These are phyloP conservation scores for Epichloe festucae DNA, from an alignment of 2,329 filamentous ascomycete species.

Conservation along the genomic window DNA sequence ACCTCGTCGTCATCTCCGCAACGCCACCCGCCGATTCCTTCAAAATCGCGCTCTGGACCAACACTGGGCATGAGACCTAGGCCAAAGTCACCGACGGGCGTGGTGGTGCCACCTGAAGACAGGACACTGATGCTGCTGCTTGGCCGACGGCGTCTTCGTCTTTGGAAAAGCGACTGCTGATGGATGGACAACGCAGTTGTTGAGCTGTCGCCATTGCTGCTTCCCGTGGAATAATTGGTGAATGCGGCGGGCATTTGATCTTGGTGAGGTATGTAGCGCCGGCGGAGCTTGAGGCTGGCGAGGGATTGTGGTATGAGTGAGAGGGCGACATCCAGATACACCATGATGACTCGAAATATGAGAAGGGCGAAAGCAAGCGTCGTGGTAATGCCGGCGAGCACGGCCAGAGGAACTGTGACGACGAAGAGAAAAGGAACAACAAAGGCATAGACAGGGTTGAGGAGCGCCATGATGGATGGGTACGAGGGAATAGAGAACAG, in stretches of 20 bases:
- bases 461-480: slow-evolving; percentile 31
- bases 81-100: slow-evolving; percentile 22
- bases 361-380: slow-evolving; percentile 48
- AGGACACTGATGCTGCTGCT: slow-evolving; percentile 19
- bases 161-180: slow-evolving; percentile 7
- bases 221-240: slow-evolving; percentile 10
- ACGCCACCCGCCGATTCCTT: slow-evolving; percentile 47
- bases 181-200: slow-evolving; percentile 3
- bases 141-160: slow-evolving; percentile 21
- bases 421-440: slow-evolving; percentile 49
- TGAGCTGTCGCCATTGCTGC: slow-evolving; percentile 10
- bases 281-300: slow-evolving; percentile 23
- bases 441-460: slow-evolving; percentile 42
- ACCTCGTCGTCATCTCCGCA: slow-evolving; percentile 30
- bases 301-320: slow-evolving; percentile 45
- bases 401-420: slow-evolving; percentile 48
- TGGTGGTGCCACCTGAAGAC: slow-evolving; percentile 20
- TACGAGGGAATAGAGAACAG: too few relatives aligned
- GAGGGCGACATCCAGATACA: slow-evolving; percentile 50
- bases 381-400: slow-evolving; percentile 52
- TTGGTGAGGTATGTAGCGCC: slow-evolving; percentile 8
- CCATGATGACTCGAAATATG: slow-evolving; percentile 43
- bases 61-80: slow-evolving; percentile 32
- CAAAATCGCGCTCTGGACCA: slow-evolving; percentile 42
- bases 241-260: slow-evolving; percentile 3